A percentile compares a stretch with the other conserved stretches of the same genome.
phyloP scores from a whole-genome alignment of 192 early-diverging fungal genomes.

The Podila horticola region DNA sequence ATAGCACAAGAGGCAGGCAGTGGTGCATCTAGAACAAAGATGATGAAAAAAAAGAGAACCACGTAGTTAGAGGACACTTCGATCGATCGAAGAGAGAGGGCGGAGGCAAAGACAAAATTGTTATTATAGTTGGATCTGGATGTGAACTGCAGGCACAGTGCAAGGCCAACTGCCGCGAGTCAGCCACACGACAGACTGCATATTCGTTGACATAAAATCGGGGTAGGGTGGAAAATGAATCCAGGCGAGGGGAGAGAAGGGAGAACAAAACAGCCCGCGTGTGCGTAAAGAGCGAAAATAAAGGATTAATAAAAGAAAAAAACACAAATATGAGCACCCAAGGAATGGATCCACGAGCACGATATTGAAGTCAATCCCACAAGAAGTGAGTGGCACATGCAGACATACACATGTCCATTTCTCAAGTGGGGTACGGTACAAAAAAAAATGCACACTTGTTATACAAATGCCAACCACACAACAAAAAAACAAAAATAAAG shows the following conservation, averaged over 20 bases:
- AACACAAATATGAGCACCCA: too few relatives aligned
- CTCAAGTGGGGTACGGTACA: neutral
- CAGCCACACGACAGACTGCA: neutral
- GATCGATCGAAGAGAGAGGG: neutral
- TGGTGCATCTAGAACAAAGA: constrained; percentile 73
- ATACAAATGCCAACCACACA: too few relatives aligned
- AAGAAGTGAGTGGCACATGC: neutral
- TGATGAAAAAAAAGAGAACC: constrained; percentile 1
- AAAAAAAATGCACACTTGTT: neutral
- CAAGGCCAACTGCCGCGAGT: neutral
- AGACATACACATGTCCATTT: constrained; percentile 2
- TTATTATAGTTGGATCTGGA: neutral
- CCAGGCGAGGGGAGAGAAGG: too few relatives aligned
- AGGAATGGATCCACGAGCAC: too few relatives aligned
- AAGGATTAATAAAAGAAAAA: too few relatives aligned
- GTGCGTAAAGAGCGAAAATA: too few relatives aligned
- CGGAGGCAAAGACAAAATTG: too few relatives aligned
- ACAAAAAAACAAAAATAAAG: too few relatives aligned
- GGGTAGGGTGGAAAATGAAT: too few relatives aligned
- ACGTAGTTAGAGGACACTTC: neutral
- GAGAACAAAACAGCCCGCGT: too few relatives aligned
- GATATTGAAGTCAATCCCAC: neutral
- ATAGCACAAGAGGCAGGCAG: constrained; percentile 90
- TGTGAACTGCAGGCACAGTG: neutral
- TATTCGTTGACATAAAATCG: too few relatives aligned